phyloP scores from a whole-genome alignment of 1,139 yeast species.

The Pichia sp. region DNA sequence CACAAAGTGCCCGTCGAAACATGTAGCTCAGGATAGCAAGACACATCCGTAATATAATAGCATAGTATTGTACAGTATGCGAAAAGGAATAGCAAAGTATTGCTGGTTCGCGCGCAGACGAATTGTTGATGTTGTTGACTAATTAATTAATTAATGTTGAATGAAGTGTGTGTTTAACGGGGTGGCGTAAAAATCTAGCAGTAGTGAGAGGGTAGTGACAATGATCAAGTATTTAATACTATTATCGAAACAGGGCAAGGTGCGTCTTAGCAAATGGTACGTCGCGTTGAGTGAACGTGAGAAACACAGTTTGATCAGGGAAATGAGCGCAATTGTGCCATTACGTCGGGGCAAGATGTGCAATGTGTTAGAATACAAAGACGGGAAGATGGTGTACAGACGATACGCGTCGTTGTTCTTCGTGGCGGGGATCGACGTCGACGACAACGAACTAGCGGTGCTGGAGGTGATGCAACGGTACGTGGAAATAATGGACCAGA shows the following conservation, averaged over 20 bases:
- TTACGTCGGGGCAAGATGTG: slow-evolving; percentile 92
- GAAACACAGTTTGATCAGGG: slow-evolving; percentile 75
- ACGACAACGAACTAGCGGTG: slow-evolving; percentile 81
- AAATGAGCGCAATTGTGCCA: slow-evolving; percentile 77
- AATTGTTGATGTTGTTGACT: too few relatives aligned
- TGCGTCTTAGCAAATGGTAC: slow-evolving; percentile 91
- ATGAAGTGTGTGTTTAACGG: too few relatives aligned
- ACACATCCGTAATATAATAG: too few relatives aligned
- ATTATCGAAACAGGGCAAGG: slow-evolving; percentile 91
- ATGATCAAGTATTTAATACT: slow-evolving; percentile 64
- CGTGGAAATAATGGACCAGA: slow-evolving; percentile 94
- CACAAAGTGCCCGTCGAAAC: too few relatives aligned
- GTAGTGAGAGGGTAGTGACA: neutral
- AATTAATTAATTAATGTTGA: too few relatives aligned
- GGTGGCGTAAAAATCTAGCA: too few relatives aligned
- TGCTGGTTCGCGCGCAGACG: too few relatives aligned
- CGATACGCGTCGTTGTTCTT: slow-evolving; percentile 91
- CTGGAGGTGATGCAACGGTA: slow-evolving; percentile 86
- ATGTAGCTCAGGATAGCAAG: too few relatives aligned
- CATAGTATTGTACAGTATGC: too few relatives aligned
- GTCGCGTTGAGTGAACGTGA: slow-evolving; percentile 74
- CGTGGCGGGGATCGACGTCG: slow-evolving; percentile 76
- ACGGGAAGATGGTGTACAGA: slow-evolving; percentile 80
- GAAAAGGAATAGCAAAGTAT: too few relatives aligned
- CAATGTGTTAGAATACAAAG: slow-evolving; percentile 86